Base-by-base conservation (phyloP, 2,329 filamentous ascomycete species). In the Tolypocladium amazonense region DNA sequence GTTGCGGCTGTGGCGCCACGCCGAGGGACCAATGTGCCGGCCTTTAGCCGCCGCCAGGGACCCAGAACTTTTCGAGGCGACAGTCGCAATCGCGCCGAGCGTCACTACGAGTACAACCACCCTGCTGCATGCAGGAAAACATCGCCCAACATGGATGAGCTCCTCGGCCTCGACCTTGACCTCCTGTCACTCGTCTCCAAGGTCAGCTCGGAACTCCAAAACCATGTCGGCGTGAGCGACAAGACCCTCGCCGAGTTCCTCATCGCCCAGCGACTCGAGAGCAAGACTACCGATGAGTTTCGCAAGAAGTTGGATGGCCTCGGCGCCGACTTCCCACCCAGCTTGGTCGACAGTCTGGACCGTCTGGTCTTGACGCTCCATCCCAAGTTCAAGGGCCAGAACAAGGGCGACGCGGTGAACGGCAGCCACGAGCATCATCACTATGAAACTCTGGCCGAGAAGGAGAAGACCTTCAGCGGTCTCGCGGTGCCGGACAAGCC, bases 231-330 rank as follows among this genome's bases (percentile, higher is more conserved):
- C 59, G 86, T 97, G 67, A 89, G 84, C 71, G 92, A 99, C 76
- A 97, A 96, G 75, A 96, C 91, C 6, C 85, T 99, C 33, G 92
- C 94, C 66, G 94, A 99, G 75, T 99, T 96, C 71, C 86, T 99
- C 68, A 96, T 99, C 70, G 89, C 89, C 62, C 89, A 96, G 71
- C 90, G 96, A 68, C 76, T 88, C 71, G 84, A 92, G 81, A 89
- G 86, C 77, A 81, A 79, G 57, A 82, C 82, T 35, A 79, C 90
- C 60, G 74, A 81, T 58, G 86, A 89, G 35, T 99, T 97, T 77
- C 89, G 89, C 76, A 78, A 79, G 65, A 85, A 85, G 70, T 81
- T 97, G 65, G 84, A 87, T 65, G 84, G 81, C 37, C 86, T 95
- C 74, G 90, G 89, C 59, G 90, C 88, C 63, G 92, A 83, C 33